phyloP scores from a whole-genome alignment of 2,329 filamentous ascomycete species.

The Alternaria metachromatica region DNA sequence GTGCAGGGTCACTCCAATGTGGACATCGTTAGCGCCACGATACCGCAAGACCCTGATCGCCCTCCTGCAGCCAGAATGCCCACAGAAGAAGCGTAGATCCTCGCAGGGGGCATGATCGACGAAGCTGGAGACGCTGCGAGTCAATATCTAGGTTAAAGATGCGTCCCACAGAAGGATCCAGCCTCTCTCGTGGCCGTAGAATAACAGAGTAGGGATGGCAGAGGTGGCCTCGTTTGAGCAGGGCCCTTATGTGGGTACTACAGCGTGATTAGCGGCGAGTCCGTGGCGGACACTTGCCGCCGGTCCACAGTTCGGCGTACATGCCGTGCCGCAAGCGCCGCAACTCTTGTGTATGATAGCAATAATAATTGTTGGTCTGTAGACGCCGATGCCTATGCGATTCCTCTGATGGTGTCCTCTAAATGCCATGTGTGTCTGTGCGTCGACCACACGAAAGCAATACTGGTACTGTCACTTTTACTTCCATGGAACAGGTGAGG shows the following conservation, averaged over 20 bases:
- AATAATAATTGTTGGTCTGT: background rate
- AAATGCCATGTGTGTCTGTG: background rate
- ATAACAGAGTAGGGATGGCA: background rate
- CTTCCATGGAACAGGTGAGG: background rate
- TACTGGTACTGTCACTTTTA: background rate
- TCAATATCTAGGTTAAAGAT: background rate
- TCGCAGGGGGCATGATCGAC: background rate
- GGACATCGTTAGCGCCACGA: background rate
- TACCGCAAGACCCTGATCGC: conserved; percentile 1
- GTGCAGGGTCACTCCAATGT: background rate
- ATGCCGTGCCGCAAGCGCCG: background rate
- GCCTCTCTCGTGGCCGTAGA: background rate
- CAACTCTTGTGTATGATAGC: background rate
- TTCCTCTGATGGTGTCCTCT: too few relatives aligned
- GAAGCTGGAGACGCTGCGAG: background rate
- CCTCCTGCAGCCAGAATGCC: background rate
- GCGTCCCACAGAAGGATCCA: background rate
- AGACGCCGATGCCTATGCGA: background rate
- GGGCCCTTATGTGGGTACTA: background rate
- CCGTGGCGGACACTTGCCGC: background rate
- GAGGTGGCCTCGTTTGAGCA: background rate
- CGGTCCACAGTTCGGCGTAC: background rate
- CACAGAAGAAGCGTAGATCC: background rate
- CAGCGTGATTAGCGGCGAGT: background rate
- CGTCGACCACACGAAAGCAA: background rate